A percentile compares a stretch with the other conserved stretches of the same genome.
phyloP scores from a whole-genome alignment of 768 basidiomycete genomes.

The Mycena pura region DNA sequence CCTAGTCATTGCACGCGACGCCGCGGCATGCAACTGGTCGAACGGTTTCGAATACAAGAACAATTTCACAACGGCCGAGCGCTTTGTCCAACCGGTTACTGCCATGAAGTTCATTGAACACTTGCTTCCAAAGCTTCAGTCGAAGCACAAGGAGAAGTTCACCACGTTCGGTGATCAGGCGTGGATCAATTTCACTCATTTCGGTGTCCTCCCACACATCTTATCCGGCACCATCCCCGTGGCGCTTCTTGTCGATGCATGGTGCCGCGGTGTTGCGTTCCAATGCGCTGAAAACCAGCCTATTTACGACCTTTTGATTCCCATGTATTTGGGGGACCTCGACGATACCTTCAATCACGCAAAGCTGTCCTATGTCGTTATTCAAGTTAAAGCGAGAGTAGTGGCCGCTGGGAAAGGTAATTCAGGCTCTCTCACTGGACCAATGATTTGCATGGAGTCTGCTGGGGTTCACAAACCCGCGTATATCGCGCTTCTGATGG shows the following conservation, averaged over 20 bases:
- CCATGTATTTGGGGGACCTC: neutral
- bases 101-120: neutral
- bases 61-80: neutral
- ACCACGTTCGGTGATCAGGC: neutral
- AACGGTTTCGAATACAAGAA: neutral
- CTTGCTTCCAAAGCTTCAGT: neutral
- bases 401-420: neutral
- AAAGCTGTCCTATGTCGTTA: neutral
- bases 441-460: neutral
- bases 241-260: neutral
- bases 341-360: neutral
- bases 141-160: too few relatives aligned
- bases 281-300: neutral
- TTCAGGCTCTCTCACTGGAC: neutral
- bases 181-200: neutral
- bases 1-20: neutral
- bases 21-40: neutral
- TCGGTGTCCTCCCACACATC: neutral
- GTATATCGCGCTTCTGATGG: neutral
- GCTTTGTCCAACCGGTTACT: neutral
- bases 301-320: neutral
- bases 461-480: neutral
- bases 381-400: neutral
- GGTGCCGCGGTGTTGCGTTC: neutral
- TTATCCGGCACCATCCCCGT: neutral